Evolutionary conservation across 208 protist genomes (phyloP).

Genomic region (Jaenimonas drosophilae): DNA sequence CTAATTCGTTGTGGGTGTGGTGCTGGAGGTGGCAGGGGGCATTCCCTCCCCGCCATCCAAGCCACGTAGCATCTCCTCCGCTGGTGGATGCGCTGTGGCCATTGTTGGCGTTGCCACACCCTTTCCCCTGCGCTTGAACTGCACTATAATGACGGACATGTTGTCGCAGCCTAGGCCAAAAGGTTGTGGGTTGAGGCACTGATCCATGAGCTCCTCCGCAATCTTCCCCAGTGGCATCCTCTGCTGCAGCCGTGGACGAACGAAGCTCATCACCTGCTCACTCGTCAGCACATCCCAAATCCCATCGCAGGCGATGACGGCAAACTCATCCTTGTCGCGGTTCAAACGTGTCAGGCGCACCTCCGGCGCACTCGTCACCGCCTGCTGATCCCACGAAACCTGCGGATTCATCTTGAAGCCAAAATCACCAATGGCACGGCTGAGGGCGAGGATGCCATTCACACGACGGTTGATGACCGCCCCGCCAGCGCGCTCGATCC

Average conservation of each 20-base stretch:
- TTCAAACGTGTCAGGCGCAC: constrained; percentile 56
- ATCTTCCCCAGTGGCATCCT: constrained; percentile 43
- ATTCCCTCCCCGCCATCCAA: too few relatives aligned
- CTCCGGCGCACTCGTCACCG: constrained; percentile 82
- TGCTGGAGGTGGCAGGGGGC: too few relatives aligned
- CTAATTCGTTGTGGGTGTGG: too few relatives aligned
- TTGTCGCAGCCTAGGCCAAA: constrained; percentile 88
- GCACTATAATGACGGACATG: constrained; percentile 87
- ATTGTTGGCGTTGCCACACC: not conserved
- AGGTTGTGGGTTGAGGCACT: constrained; percentile 68
- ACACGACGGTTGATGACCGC: constrained; percentile 90
- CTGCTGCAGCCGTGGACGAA: constrained; percentile 48
- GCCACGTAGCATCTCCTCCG: too few relatives aligned
- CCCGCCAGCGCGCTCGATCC: constrained; percentile 87
- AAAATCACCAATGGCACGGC: constrained; percentile 92
- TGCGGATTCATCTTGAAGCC: constrained; percentile 84
- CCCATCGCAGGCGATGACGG: constrained; percentile 88
- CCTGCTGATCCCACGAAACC: constrained; percentile 84
- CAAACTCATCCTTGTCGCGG: constrained; percentile 78
- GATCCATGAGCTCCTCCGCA: constrained; percentile 66
- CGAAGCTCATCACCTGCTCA: constrained; percentile 81
- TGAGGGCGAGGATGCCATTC: constrained; percentile 92
- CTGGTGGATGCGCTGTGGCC: not conserved
- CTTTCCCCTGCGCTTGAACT: constrained; percentile 51
- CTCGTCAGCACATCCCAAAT: constrained; percentile 90